Percentiles rank a stretch among this genome's conserved stretches.
These are phyloP conservation scores for Sporisorium sorghi DNA, from an alignment of 1,284 basidiomycete species.

Conservation along the genomic window DNA sequence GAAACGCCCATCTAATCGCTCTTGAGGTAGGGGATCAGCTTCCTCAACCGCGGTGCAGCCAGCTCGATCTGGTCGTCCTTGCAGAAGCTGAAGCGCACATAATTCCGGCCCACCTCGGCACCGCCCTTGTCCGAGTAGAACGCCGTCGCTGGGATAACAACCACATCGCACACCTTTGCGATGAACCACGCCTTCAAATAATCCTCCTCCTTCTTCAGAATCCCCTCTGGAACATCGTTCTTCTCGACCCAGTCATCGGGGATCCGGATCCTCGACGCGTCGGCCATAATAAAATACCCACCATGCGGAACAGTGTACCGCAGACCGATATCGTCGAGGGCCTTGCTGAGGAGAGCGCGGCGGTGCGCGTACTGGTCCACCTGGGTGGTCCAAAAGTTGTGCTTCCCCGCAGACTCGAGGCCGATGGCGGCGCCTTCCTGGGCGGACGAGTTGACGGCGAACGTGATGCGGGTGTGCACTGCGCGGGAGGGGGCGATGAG, in stretches of 20 bases:
- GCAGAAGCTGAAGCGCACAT: slow-evolving; percentile 65
- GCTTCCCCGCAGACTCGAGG: slow-evolving; percentile 77
- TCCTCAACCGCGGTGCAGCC: slow-evolving; percentile 55
- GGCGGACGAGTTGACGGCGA: slow-evolving; percentile 92
- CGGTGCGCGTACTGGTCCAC: slow-evolving; percentile 83
- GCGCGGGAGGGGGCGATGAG: slow-evolving; percentile 88
- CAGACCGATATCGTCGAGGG: slow-evolving; percentile 86
- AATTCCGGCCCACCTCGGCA: slow-evolving; percentile 50
- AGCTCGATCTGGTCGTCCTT: slow-evolving; percentile 63
- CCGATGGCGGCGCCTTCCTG: slow-evolving; percentile 73
- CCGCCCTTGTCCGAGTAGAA: slow-evolving; percentile 60
- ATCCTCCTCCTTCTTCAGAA: slow-evolving; percentile 84
- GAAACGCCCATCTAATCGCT: neutral
- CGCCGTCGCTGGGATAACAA: slow-evolving; percentile 65
- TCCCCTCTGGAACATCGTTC: slow-evolving; percentile 78
- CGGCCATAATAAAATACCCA: slow-evolving; percentile 72
- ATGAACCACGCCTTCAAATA: slow-evolving; percentile 76
- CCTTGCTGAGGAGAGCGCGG: slow-evolving; percentile 78
- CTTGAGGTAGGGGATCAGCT: slow-evolving; percentile 41
- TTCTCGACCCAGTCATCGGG: slow-evolving; percentile 88
- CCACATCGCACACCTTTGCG: slow-evolving; percentile 66
- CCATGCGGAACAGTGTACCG: slow-evolving; percentile 74
- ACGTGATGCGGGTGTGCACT: slow-evolving; percentile 92
- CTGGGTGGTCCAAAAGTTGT: slow-evolving; percentile 85
- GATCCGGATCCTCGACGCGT: slow-evolving; percentile 82